phyloP scores from a whole-genome alignment of 192 early-diverging fungal genomes.

The Diversispora epigaea region DNA sequence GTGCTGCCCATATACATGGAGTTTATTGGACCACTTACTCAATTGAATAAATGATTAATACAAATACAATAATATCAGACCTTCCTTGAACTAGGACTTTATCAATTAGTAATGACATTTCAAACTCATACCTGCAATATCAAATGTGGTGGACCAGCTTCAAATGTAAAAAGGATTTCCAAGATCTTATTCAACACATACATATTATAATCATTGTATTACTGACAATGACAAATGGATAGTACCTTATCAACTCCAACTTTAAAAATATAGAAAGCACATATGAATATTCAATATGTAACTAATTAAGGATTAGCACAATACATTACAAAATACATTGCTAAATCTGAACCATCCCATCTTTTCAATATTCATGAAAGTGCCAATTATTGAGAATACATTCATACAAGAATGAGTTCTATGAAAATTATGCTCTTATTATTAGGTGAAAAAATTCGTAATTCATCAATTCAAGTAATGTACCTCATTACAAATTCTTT shows the following conservation, averaged over 20 bases:
- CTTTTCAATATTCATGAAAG: too few species aligned
- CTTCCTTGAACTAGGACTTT: too few species aligned
- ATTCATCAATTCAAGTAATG: background rate
- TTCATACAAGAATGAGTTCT: too few species aligned
- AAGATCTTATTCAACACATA: too few species aligned
- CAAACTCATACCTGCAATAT: too few species aligned
- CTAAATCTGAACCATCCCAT: conserved; percentile 3
- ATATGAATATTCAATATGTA: background rate
- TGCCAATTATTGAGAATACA: too few species aligned
- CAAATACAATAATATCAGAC: background rate
- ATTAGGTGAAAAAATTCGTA: background rate
- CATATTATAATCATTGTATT: too few species aligned
- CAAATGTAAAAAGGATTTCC: too few species aligned
- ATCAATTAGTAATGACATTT: too few species aligned
- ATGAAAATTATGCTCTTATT: too few species aligned
- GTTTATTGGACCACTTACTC: background rate
- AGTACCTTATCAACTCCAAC: background rate
- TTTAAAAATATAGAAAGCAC: background rate
- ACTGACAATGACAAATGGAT: background rate
- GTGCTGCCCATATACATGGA: background rate
- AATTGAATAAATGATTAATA: background rate
- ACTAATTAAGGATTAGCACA: background rate
- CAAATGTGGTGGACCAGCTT: too few species aligned
- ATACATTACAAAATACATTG: conserved; percentile 1
- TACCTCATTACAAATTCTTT: background rate